phyloP scores from a whole-genome alignment of 306 rosid genomes.

The Malus orientalis region DNA sequence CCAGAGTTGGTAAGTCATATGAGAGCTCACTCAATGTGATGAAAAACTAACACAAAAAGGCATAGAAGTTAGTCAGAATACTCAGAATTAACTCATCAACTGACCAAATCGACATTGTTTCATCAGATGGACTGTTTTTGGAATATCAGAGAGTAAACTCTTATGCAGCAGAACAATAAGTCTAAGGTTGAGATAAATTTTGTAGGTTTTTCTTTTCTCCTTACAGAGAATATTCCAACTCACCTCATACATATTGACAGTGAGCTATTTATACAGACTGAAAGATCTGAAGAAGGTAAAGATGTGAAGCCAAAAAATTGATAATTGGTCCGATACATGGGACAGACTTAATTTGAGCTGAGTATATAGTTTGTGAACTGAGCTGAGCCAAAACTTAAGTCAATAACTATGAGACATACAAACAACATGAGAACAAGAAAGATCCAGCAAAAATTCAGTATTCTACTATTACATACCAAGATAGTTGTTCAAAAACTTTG shows the following conservation, averaged over 20 bases:
- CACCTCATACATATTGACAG: neutral
- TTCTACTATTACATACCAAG: conserved; percentile 57
- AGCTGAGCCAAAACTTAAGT: neutral
- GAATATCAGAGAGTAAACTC: neutral
- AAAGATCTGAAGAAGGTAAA: neutral
- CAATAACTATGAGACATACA: neutral
- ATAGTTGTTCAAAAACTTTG: conserved; percentile 88
- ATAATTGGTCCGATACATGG: neutral
- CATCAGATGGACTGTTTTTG: neutral
- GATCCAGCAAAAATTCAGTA: neutral
- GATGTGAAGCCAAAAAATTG: neutral
- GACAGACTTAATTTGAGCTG: neutral
- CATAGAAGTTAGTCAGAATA: neutral
- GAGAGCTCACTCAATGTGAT: neutral
- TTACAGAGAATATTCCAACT: neutral
- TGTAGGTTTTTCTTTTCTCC: neutral
- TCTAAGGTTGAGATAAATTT: neutral
- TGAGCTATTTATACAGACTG: neutral
- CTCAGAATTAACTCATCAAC: neutral
- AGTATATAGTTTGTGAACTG: neutral
- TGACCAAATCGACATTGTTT: neutral
- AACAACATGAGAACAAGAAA: neutral
- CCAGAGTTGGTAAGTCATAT: conserved; percentile 10
- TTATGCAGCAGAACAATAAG: neutral
- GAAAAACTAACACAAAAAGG: neutral